Evolutionary conservation across 129 eudicot species (phyloP).

Genomic region (Cynara cardunculus): DNA sequence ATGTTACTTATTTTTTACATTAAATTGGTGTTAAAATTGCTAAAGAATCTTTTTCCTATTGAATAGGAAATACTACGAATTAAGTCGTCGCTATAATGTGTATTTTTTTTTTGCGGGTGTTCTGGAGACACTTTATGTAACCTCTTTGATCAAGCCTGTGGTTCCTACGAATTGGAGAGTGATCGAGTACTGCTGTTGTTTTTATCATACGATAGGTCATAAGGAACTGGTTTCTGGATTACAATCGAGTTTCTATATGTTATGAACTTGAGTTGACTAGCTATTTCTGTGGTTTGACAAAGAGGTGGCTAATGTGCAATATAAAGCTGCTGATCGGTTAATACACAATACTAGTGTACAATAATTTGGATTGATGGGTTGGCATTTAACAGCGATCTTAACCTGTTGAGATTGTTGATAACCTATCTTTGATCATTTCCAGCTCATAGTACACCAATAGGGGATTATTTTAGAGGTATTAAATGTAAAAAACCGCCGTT

Average conservation of each 20-base stretch:
- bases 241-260: neutral
- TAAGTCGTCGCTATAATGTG: neutral
- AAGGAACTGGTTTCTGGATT: neutral
- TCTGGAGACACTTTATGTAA: neutral
- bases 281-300: neutral
- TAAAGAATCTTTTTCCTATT: neutral
- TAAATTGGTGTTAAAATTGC: neutral
- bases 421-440: neutral
- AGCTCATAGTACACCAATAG: neutral
- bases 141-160: neutral
- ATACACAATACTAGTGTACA: neutral
- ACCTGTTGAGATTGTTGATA: neutral
- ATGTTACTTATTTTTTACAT: neutral
- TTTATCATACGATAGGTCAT: conserved; percentile 11
- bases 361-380: neutral
- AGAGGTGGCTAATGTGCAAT: neutral
- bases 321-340: neutral
- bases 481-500: neutral
- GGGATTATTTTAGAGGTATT: neutral
- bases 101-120: neutral
- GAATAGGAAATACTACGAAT: neutral
- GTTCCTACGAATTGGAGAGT: neutral
- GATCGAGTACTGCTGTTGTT: conserved; percentile 10
- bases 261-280: neutral
- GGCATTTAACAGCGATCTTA: neutral